A percentile compares a stretch with the other conserved stretches of the same genome.
These are phyloP conservation scores for Boletus subparvulus DNA, from an alignment of 768 basidiomycete genomes.

Conservation along the genomic window DNA sequence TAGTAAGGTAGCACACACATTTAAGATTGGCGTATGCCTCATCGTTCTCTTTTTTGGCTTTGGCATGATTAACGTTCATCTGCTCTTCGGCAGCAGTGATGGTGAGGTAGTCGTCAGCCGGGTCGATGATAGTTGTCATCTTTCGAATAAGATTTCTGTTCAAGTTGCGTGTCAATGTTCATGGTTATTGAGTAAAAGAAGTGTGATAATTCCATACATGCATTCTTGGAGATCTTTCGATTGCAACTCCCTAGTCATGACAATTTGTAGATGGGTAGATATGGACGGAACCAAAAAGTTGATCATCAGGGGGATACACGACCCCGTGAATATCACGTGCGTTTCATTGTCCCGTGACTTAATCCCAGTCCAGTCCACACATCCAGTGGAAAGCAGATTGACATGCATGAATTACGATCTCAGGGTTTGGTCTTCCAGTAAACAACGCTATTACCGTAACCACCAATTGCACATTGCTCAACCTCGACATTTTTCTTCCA, in stretches of 20 bases:
- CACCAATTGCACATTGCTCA: conserved; percentile 62
- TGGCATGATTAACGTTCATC: conserved; percentile 55
- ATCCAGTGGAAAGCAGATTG: neutral
- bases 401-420: neutral
- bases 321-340: conserved; percentile 21
- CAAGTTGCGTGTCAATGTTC: conserved; percentile 3
- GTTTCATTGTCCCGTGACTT: neutral
- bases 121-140: conserved; percentile 72
- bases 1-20: conserved; percentile 38
- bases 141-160: conserved; percentile 64
- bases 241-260: conserved; percentile 31
- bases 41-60: conserved; percentile 65
- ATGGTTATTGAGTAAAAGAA: neutral
- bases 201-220: conserved; percentile 22
- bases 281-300: neutral
- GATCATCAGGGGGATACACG: too few relatives aligned
- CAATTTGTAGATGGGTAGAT: neutral
- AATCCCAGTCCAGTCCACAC: too few relatives aligned
- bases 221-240: conserved; percentile 37
- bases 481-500: conserved; percentile 63
- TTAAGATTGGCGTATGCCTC: conserved; percentile 64
- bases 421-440: conserved; percentile 62
- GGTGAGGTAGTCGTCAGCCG: conserved; percentile 75
- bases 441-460: conserved; percentile 61
- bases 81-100: conserved; percentile 74